A percentile compares a stretch with the other conserved stretches of the same genome.
Conservation (phyloP, 805 yeast genomes). For the Candida ponderosae region DNA sequence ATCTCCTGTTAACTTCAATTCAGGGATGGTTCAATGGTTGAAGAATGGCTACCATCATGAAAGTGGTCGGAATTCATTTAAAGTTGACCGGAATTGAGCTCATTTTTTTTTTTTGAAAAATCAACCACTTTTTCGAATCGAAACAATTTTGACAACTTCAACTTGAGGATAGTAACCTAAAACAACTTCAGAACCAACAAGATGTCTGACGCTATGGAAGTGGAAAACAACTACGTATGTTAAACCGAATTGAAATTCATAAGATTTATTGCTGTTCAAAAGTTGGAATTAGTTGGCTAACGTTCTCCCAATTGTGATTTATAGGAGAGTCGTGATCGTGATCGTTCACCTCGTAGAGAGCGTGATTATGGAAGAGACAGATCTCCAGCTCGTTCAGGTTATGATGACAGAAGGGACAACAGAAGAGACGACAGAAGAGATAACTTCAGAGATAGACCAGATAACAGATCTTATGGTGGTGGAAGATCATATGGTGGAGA, state of each 20-base stretch:
- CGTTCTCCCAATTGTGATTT: constrained; percentile 12
- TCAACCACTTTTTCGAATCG: too few species aligned
- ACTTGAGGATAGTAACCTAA: background rate
- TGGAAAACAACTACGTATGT: constrained; percentile 57
- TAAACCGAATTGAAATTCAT: background rate
- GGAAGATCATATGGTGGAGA: constrained; percentile 15
- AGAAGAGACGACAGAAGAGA: constrained; percentile 23
- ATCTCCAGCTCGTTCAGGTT: constrained; percentile 10
- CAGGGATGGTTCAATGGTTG: too few species aligned
- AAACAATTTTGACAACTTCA: too few species aligned
- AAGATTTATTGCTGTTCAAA: background rate
- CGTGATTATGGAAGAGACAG: constrained; percentile 18
- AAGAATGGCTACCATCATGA: too few species aligned
- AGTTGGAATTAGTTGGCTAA: background rate
- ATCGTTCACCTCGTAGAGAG: constrained; percentile 10
- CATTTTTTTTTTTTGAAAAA: too few species aligned
- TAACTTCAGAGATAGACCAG: constrained; percentile 22
- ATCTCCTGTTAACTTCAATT: too few species aligned
- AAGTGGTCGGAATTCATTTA: too few species aligned
- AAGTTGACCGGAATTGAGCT: too few species aligned
- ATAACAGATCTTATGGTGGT: constrained; percentile 18
- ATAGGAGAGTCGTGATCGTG: constrained; percentile 23
- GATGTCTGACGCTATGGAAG: constrained; percentile 55
- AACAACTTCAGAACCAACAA: constrained; percentile 1
- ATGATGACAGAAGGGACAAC: constrained; percentile 19